Evolutionary conservation across 2,329 filamentous ascomycete genomes (phyloP).

Genomic region (Basipetospora chlamydospora): DNA sequence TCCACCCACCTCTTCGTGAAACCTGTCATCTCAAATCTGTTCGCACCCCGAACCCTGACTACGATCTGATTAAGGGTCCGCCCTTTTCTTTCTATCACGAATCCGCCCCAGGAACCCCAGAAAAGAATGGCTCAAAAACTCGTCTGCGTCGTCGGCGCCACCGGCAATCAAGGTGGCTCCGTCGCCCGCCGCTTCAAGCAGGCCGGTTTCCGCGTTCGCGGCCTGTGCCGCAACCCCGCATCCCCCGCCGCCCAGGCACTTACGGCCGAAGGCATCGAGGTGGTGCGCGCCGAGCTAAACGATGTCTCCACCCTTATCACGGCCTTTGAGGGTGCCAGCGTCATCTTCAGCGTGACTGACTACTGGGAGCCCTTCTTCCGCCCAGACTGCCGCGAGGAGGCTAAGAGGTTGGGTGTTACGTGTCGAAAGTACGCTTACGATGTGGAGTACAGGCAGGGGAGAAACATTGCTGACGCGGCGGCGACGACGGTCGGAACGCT

Average conservation of each 20-base stretch:
- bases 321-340: constrained; percentile 29
- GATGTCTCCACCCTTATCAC: constrained; percentile 22
- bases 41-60: too few species aligned
- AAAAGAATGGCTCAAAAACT: too few species aligned
- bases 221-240: constrained; percentile 25
- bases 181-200: constrained; percentile 26
- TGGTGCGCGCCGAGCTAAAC: constrained; percentile 29
- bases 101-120: neutral
- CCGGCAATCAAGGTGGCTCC: constrained; percentile 32
- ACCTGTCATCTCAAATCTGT: too few species aligned
- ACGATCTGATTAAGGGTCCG: too few species aligned
- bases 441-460: constrained; percentile 33
- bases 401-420: constrained; percentile 16
- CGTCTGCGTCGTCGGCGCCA: constrained; percentile 29
- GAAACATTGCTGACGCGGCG: constrained; percentile 36
- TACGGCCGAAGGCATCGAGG: constrained; percentile 22
- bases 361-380: constrained; percentile 38
- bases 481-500: constrained; percentile 24
- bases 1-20: too few species aligned
- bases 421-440: constrained; percentile 30
- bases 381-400: constrained; percentile 21
- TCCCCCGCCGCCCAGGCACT: constrained; percentile 25
- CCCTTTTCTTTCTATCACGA: neutral
- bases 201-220: constrained; percentile 19
- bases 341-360: constrained; percentile 41